Percentiles rank a stretch among this genome's conserved stretches.
phyloP scores from a whole-genome alignment of 1,284 basidiomycete species.

The Veloboletus limbatus region DNA sequence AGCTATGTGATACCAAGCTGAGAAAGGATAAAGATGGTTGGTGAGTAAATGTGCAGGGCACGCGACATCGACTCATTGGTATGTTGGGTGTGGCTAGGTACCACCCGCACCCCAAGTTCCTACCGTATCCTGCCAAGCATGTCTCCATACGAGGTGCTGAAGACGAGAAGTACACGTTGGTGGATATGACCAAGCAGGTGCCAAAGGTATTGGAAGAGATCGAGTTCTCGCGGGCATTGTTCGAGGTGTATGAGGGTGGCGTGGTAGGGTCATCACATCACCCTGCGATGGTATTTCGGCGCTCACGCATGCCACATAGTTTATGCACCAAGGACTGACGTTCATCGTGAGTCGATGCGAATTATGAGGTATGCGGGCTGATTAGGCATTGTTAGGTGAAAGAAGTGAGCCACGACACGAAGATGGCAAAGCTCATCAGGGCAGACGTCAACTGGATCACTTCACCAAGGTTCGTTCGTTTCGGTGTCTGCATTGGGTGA shows the following conservation, averaged over 20 bases:
- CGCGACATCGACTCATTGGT: background rate
- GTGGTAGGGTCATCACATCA: constrained; percentile 45
- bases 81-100: constrained; percentile 50
- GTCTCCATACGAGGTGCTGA: constrained; percentile 76
- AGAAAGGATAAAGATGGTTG: constrained; percentile 68
- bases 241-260: constrained; percentile 81
- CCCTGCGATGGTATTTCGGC: background rate
- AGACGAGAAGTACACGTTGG: constrained; percentile 77
- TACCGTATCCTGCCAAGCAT: constrained; percentile 73
- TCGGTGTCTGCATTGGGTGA: background rate
- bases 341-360: constrained; percentile 52
- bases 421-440: constrained; percentile 66
- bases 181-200: constrained; percentile 56
- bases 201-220: constrained; percentile 76
- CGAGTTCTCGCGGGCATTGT: constrained; percentile 82
- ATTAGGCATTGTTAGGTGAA: constrained; percentile 50
- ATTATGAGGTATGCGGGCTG: constrained; percentile 2
- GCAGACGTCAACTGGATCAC: constrained; percentile 86
- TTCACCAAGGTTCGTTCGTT: constrained; percentile 54
- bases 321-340: constrained; percentile 78
- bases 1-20: constrained; percentile 56
- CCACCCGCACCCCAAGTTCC: constrained; percentile 73
- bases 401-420: constrained; percentile 80
- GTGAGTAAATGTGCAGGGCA: constrained; percentile 38
- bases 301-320: constrained; percentile 41